Percentiles rank a stretch among this genome's conserved stretches.
Conservation (phyloP, 2,329 filamentous ascomycete species). For the Didymella glomerata region DNA sequence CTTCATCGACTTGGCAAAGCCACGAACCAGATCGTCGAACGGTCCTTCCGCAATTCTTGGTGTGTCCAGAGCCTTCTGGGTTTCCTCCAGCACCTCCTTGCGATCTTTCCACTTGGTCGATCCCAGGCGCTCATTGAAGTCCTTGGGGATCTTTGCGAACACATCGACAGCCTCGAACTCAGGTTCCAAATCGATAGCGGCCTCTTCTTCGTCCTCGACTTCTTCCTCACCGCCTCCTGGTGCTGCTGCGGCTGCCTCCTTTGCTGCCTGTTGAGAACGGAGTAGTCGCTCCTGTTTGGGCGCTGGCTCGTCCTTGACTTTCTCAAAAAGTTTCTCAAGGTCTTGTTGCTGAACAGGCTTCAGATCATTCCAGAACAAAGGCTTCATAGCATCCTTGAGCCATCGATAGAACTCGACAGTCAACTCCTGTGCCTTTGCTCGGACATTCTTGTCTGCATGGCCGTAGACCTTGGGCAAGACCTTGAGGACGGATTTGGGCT, state of each 20-base stretch:
- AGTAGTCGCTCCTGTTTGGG: conserved; percentile 92
- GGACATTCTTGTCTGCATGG: conserved; percentile 97
- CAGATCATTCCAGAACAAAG: conserved; percentile 93
- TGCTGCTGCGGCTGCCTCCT: conserved; percentile 72
- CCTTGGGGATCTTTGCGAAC: conserved; percentile 78
- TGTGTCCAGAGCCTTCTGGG: conserved; percentile 79
- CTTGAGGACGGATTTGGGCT: conserved; percentile 92
- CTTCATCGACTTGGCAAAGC: conserved; percentile 96
- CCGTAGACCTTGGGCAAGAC: conserved; percentile 88
- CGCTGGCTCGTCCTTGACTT: conserved; percentile 82
- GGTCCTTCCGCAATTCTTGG: conserved; percentile 91
- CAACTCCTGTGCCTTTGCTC: conserved; percentile 89
- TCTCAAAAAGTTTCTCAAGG: conserved; percentile 92
- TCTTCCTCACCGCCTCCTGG: conserved; percentile 61
- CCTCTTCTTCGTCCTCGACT: conserved; percentile 65
- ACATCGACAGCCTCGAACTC: conserved; percentile 86
- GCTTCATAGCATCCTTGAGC: conserved; percentile 97
- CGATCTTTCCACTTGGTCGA: conserved; percentile 99
- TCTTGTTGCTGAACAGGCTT: conserved; percentile 96
- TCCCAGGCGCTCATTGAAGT: conserved; percentile 82
- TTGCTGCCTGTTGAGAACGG: conserved; percentile 85
- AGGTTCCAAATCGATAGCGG: conserved; percentile 73
- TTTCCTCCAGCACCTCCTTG: conserved; percentile 89
- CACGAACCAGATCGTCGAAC: conserved; percentile 83
- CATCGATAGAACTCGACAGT: conserved; percentile 96